Percentiles rank a stretch among this genome's conserved stretches.
Evolutionary conservation across 805 yeast genomes (phyloP).

Genomic region (Starmerella tilneyi): DNA sequence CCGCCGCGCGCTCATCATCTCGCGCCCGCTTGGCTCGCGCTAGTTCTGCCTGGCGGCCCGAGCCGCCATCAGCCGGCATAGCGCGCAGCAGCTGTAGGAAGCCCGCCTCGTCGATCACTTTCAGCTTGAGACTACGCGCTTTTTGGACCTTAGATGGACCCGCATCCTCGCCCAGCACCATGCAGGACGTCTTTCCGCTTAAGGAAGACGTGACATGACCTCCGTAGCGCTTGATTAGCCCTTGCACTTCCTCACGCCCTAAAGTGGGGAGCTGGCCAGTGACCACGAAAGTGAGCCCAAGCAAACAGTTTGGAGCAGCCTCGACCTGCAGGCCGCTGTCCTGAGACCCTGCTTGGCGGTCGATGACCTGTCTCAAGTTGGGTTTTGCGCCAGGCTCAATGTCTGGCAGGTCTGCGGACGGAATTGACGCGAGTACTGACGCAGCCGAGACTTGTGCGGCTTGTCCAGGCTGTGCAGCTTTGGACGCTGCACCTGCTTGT

Average conservation of each 20-base stretch:
- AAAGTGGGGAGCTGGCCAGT: constrained; percentile 80
- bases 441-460: constrained; percentile 36
- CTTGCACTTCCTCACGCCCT: constrained; percentile 65
- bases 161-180: constrained; percentile 89
- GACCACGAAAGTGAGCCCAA: constrained; percentile 84
- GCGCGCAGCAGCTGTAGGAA: constrained; percentile 58
- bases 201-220: constrained; percentile 78
- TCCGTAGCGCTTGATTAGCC: constrained; percentile 73
- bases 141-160: constrained; percentile 89
- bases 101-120: constrained; percentile 81
- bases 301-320: constrained; percentile 76
- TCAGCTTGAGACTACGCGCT: constrained; percentile 60
- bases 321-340: constrained; percentile 34
- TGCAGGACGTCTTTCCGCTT: constrained; percentile 74
- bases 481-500: neutral
- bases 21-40: constrained; percentile 54
- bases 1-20: constrained; percentile 52
- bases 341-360: constrained; percentile 24
- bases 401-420: constrained; percentile 60
- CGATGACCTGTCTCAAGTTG: constrained; percentile 50
- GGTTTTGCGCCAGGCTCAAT: constrained; percentile 40
- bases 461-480: neutral
- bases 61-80: constrained; percentile 91
- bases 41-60: constrained; percentile 63
- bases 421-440: constrained; percentile 51